Base-by-base conservation (phyloP, 2,329 filamentous ascomycete genomes). In the Thyridium curvatum region DNA sequence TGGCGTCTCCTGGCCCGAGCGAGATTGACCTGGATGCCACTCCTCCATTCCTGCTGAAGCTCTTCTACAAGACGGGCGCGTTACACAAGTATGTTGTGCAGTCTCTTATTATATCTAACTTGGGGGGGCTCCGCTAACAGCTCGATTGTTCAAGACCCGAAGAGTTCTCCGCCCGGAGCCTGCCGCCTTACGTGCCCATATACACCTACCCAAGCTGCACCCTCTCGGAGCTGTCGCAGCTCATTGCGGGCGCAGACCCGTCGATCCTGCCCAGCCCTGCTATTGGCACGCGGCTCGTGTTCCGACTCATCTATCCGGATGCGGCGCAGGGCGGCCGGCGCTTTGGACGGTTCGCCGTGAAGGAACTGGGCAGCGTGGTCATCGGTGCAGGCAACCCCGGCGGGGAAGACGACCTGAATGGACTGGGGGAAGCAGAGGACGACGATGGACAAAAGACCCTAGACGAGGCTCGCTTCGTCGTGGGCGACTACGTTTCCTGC, bases 151-250 rank as follows among this genome's bases (percentile, higher is more conserved):
- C 48, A n/a, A 86, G 83, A 47, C 74, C 80, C 28, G 79, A 85
- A 43, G 85, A 91, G 48, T 88, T 93, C 58, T 60, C 76, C 49
- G 55, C 77, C 15, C 50, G 67, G 41, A 63, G 74, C 37, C 72
- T 86, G 16, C 79, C 82, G 37, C 67, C 82, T 8, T 77, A 84
- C 56, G 69, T 94, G 18, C 75, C 86, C 45, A 82, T 96, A 52
- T 90, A 96, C 69, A 90, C 89, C 41, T 94, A 88, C 85, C 74
- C 79, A 41, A 79, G 77, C 52, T 91, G 86, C 64, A 88, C 85
- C 3, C 74, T 97, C 17, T 71, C 75, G 48, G 89, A 96, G 60
- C 79, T 97, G 29, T 82, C 84, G 16, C 78, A 86, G 41, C 81
- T 91, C 39, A 74, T 97, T 41, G 77, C 79, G 18, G 76, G 77